A percentile compares a stretch with the other conserved stretches of the same genome.
Evolutionary conservation across 306 rosid species (phyloP).

Genomic region (Leucaena leucocephala): DNA sequence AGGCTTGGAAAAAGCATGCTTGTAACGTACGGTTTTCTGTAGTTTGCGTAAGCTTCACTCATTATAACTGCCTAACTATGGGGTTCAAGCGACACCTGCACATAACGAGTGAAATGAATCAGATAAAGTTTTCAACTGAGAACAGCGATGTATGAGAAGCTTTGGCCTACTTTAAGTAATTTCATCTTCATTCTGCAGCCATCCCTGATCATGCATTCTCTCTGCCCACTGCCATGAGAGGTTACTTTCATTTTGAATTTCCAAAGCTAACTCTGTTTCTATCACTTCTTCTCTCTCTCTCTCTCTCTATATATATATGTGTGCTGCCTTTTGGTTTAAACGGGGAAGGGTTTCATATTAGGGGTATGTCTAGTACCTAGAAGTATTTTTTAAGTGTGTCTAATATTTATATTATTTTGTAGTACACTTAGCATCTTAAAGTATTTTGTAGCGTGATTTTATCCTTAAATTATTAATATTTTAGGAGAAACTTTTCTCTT

Average conservation of each 20-base stretch:
- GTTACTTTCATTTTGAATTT: slow-evolving; percentile 31
- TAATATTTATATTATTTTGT: too few relatives aligned
- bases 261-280: slow-evolving; percentile 1
- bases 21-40: slow-evolving; percentile 13
- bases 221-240: background rate
- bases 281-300: background rate
- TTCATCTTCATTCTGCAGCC: slow-evolving; percentile 27
- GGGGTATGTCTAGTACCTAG: too few relatives aligned
- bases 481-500: too few relatives aligned
- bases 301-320: too few relatives aligned
- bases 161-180: slow-evolving; percentile 27
- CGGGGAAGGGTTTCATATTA: background rate
- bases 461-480: too few relatives aligned
- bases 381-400: too few relatives aligned
- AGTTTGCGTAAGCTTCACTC: slow-evolving; percentile 33
- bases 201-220: slow-evolving; percentile 22
- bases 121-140: background rate
- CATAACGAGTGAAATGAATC: slow-evolving; percentile 29
- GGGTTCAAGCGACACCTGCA: slow-evolving; percentile 35
- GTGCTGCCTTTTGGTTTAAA: background rate
- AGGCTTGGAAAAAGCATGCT: slow-evolving; percentile 32
- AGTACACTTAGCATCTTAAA: too few relatives aligned
- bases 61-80: slow-evolving; percentile 40
- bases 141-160: slow-evolving; percentile 31
- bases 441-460: too few relatives aligned